A percentile compares a stretch with the other conserved stretches of the same genome.
Evolutionary conservation across 495 filamentous ascomycete species (phyloP).

Genomic region (Trichoderma erinaceum): DNA sequence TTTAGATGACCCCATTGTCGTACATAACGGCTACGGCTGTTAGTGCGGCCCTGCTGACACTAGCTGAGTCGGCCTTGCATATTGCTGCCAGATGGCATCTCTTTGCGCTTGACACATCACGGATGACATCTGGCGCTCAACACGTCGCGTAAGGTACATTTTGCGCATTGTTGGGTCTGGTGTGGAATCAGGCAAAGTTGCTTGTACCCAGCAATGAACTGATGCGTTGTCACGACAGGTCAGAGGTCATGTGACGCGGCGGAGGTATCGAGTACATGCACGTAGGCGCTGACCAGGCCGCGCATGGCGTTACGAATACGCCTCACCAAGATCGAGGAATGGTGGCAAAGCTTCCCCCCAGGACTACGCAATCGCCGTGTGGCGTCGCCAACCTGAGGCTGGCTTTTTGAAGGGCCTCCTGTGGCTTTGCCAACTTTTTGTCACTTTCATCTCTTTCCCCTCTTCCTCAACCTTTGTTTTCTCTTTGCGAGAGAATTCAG

Average conservation of each 20-base stretch:
- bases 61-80: not conserved
- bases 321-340: not conserved
- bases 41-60: not conserved
- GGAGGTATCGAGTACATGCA: not conserved
- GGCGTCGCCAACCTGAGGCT: not conserved
- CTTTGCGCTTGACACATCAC: not conserved
- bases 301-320: slow-evolving; percentile 13
- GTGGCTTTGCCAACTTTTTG: not conserved
- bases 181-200: not conserved
- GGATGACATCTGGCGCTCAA: not conserved
- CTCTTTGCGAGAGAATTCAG: not conserved
- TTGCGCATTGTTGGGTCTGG: not conserved
- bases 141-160: not conserved
- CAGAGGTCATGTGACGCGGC: slow-evolving; percentile 4
- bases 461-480: not conserved
- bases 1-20: not conserved
- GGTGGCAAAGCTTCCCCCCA: slow-evolving; percentile 3
- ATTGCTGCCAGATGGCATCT: not conserved
- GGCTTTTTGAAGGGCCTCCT: not conserved
- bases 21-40: not conserved
- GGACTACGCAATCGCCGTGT: slow-evolving; percentile 5
- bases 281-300: not conserved
- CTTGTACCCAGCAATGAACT: not conserved
- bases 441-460: not conserved
- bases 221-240: slow-evolving; percentile 11